Percentiles rank a stretch among this genome's conserved stretches.
Evolutionary conservation across 2,329 filamentous ascomycete genomes (phyloP).

Genomic region (Botrytis deweyae): DNA sequence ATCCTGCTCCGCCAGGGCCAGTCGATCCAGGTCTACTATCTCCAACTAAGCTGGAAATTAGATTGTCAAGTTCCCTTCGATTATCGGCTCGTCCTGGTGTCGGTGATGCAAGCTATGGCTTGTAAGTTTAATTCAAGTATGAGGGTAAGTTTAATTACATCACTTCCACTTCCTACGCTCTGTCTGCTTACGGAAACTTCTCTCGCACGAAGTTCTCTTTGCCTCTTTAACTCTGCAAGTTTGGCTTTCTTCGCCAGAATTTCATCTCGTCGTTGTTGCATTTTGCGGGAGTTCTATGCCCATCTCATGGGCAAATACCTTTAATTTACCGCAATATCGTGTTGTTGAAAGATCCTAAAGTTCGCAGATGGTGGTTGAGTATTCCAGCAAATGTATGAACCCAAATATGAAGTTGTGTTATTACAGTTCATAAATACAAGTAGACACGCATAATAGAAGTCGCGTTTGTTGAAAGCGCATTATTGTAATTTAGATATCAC

Average conservation of each 20-base stretch:
- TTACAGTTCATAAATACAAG: conserved; percentile 2
- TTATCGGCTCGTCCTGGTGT: conserved; percentile 67
- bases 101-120: conserved; percentile 63
- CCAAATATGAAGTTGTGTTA: conserved; percentile 5
- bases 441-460: background rate
- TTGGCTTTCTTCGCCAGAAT: conserved; percentile 96
- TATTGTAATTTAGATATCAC: conserved; percentile 16
- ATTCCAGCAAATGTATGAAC: background rate
- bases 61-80: conserved; percentile 75
- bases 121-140: conserved; percentile 35
- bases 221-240: conserved; percentile 91
- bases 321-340: conserved; percentile 16
- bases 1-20: conserved; percentile 60
- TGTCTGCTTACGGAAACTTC: conserved; percentile 70
- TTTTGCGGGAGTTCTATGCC: conserved; percentile 31
- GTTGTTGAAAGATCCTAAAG: background rate
- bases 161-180: conserved; percentile 65
- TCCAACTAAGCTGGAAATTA: conserved; percentile 76
- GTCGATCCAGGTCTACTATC: conserved; percentile 68
- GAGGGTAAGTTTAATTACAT: conserved; percentile 55
- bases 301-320: conserved; percentile 30
- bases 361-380: background rate
- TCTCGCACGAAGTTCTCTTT: conserved; percentile 78
- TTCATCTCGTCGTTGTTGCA: conserved; percentile 83
- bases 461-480: conserved; percentile 17